Evolutionary conservation across 345 rosid species (phyloP), one percentile per base, ranked within the genome.

Genomic region (Lepidium aucheri): DNA sequence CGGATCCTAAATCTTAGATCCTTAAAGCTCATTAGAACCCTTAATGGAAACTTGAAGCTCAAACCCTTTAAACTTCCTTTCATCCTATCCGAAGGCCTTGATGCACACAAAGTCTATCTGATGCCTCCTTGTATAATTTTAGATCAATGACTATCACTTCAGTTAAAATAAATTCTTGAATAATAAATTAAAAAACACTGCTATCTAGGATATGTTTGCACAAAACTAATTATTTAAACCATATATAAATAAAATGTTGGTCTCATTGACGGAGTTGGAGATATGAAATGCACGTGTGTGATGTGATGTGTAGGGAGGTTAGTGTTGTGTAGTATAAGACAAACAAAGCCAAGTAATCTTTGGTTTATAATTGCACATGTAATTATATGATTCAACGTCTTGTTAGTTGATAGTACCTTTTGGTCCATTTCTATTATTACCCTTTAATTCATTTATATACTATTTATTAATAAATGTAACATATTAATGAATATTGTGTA

Each of bases 301-400:
- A 60, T 69, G 43, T 56, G 69, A 60, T 69, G 43, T 56, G 69
- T 64, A 64, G 42, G 66, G 78, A 68, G 78, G 78, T 70, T 65
- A 51, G 59, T 67, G 69, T 42, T 70, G 75, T 67, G 67, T n/a
- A 76, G 74, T 72, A 40, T 42, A 70, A 73, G 84, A 76, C 79
- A 73, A 76, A 67, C 62, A 53, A 63, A 35, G 60, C 67, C 69
- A 46, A 75, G 68, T 69, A 34, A 65, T 78, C 73, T 53, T 60
- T 32, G 46, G 63, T 77, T 40, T 63, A 75, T 74, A 60, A 63
- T 60, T 73, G 63, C 61, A 77, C 79, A 79, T 71, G 68, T 60
- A 65, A 76, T 65, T 67, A 70, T 65, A 63, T 52, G 50, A 17
- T 73, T 66, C 65, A 72, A 47, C 65, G 22, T 57, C 70, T 64